These are phyloP conservation scores for Colletotrichum viniferum DNA, from an alignment of 2,329 filamentous ascomycete genomes.

Conservation along the genomic window DNA sequence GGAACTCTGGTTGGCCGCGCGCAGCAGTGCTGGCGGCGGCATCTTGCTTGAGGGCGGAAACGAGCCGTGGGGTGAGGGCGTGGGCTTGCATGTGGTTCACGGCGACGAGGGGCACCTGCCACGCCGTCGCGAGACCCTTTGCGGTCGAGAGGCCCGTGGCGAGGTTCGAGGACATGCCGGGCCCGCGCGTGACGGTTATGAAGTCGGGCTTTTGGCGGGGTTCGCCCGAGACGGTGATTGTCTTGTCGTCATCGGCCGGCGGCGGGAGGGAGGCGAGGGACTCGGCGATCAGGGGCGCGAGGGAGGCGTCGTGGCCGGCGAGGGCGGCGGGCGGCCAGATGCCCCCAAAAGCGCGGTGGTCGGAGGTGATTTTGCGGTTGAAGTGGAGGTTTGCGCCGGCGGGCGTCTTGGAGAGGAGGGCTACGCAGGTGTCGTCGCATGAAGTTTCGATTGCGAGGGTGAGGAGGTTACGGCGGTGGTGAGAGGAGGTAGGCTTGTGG, in stretches of 20 bases:
- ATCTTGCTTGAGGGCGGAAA: conserved; percentile 58
- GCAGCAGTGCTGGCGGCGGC: neutral
- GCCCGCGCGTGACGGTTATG: conserved; percentile 87
- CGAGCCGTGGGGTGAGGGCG: conserved; percentile 83
- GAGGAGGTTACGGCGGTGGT: conserved; percentile 39
- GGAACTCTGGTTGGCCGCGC: conserved; percentile 63
- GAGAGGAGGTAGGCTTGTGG: neutral
- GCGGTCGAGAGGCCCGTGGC: conserved; percentile 80
- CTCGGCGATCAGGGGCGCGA: conserved; percentile 70
- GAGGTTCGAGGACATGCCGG: conserved; percentile 84
- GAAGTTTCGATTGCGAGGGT: conserved; percentile 82
- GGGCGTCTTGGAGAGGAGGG: conserved; percentile 69
- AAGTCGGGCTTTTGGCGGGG: conserved; percentile 70
- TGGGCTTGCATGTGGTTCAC: conserved; percentile 99
- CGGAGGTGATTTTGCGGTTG: conserved; percentile 80
- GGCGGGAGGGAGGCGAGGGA: conserved; percentile 61
- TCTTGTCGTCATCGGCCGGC: conserved; percentile 13
- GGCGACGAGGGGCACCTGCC: conserved; percentile 80
- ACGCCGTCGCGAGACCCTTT: conserved; percentile 85
- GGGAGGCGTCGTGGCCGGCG: conserved; percentile 73
- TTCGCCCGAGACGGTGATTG: conserved; percentile 6
- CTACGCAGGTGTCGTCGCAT: conserved; percentile 93
- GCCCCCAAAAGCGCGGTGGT: conserved; percentile 76
- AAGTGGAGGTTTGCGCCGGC: conserved; percentile 68
- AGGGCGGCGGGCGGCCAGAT: conserved; percentile 81